These are phyloP conservation scores for thale cress (Arabidopsis thaliana) DNA, from an alignment of 345 rosid species.

Conservation along the genomic window TAIR10.1 NC_003074.8:22225501-22226000, in stretches of 20 bases:
- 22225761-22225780: constrained; percentile 17
- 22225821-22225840: constrained; percentile 80
- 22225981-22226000: constrained; percentile 70
- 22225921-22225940: constrained; percentile 80
- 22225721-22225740: constrained; percentile 90
- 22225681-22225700: constrained; percentile 83
- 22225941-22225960: constrained; percentile 69
- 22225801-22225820: constrained; percentile 7
- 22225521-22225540: constrained; percentile 2
- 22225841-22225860: constrained; percentile 95
- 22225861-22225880: constrained; percentile 97
- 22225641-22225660: constrained; percentile 80
- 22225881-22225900: constrained; percentile 72
- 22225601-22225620: constrained; percentile 92
- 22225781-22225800: neutral
- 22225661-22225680: constrained; percentile 87
- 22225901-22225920: constrained; percentile 70
- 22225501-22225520: neutral
- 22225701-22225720: constrained; percentile 90
- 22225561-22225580: constrained; percentile 82
- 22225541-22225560: neutral
- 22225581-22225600: constrained; percentile 95
- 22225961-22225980: constrained; percentile 73
- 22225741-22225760: constrained; percentile 22
- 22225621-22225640: constrained; percentile 97